Evolutionary conservation across 2,329 filamentous ascomycete genomes (phyloP).

Genomic region (Botrytis cinerea): DNA sequence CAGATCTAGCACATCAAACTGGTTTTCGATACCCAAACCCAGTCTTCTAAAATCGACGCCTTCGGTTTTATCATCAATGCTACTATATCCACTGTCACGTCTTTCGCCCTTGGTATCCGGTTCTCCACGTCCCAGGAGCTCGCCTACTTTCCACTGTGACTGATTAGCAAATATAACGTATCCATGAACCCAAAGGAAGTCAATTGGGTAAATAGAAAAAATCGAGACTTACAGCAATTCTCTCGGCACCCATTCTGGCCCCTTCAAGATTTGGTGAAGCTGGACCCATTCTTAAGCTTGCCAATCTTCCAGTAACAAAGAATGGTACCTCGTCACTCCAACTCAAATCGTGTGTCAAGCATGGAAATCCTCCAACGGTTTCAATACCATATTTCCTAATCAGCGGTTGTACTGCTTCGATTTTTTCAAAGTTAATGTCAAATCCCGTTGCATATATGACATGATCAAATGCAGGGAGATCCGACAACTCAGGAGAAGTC

Average conservation of each 20-base stretch:
- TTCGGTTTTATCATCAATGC: slow-evolving; percentile 16
- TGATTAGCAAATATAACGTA: slow-evolving; percentile 1
- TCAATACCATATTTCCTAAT: slow-evolving; percentile 61
- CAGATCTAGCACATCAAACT: slow-evolving; percentile 31
- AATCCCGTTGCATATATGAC: slow-evolving; percentile 64
- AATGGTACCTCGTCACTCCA: slow-evolving; percentile 73
- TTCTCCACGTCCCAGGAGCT: slow-evolving; percentile 25
- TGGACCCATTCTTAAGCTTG: slow-evolving; percentile 68
- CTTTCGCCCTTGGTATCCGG: not conserved
- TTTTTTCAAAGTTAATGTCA: slow-evolving; percentile 59
- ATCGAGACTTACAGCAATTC: slow-evolving; percentile 44
- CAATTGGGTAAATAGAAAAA: not conserved
- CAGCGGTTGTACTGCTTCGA: slow-evolving; percentile 64
- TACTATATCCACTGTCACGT: slow-evolving; percentile 29
- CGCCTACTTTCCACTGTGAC: slow-evolving; percentile 32
- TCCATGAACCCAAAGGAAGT: not conserved
- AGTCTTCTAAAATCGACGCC: slow-evolving; percentile 34
- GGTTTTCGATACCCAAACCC: slow-evolving; percentile 34
- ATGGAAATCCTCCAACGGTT: slow-evolving; percentile 66
- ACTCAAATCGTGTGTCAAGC: slow-evolving; percentile 73
- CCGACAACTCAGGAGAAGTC: slow-evolving; percentile 53
- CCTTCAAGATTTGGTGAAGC: slow-evolving; percentile 74
- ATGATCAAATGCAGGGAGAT: slow-evolving; percentile 49
- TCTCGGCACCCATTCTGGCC: slow-evolving; percentile 70
- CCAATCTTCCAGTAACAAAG: slow-evolving; percentile 70